These are phyloP conservation scores for Colletotrichum godetiae DNA, from an alignment of 2,329 filamentous ascomycete species.

Conservation along the genomic window DNA sequence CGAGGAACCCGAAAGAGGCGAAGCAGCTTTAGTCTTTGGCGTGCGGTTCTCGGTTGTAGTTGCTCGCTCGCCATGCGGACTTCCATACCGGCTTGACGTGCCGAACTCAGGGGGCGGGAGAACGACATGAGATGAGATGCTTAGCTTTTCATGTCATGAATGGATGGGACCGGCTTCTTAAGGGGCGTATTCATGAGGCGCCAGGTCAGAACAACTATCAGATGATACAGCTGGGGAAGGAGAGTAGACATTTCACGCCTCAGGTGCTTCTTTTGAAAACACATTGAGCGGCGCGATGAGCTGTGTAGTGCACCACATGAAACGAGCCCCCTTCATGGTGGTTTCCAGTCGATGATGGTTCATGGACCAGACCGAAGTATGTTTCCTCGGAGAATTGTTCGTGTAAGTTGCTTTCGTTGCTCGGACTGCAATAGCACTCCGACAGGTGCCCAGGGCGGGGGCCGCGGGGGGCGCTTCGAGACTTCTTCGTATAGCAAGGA, in stretches of 20 bases:
- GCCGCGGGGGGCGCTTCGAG: not conserved
- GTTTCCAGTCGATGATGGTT: not conserved
- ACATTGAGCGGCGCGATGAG: not conserved
- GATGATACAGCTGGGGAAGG: not conserved
- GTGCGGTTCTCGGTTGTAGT: not conserved
- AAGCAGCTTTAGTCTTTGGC: not conserved
- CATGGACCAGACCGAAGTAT: not conserved
- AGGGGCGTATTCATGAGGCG: not conserved
- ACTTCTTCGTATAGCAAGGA: not conserved
- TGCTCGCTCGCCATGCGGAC: not conserved
- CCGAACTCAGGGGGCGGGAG: not conserved
- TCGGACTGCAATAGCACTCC: not conserved
- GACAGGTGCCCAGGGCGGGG: not conserved
- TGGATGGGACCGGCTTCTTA: not conserved
- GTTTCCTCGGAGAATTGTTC: not conserved
- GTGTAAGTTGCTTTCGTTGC: not conserved
- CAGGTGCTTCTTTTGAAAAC: not conserved
- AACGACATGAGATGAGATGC: not conserved
- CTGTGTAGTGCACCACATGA: not conserved
- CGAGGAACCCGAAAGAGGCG: not conserved
- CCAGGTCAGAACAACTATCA: not conserved
- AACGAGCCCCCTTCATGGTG: not conserved
- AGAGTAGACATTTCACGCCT: not conserved
- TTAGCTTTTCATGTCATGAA: not conserved
- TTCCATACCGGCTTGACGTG: not conserved